These are phyloP conservation scores for Naganishia liquefaciens DNA, from an alignment of 1,284 basidiomycete species.

Conservation along the genomic window DNA sequence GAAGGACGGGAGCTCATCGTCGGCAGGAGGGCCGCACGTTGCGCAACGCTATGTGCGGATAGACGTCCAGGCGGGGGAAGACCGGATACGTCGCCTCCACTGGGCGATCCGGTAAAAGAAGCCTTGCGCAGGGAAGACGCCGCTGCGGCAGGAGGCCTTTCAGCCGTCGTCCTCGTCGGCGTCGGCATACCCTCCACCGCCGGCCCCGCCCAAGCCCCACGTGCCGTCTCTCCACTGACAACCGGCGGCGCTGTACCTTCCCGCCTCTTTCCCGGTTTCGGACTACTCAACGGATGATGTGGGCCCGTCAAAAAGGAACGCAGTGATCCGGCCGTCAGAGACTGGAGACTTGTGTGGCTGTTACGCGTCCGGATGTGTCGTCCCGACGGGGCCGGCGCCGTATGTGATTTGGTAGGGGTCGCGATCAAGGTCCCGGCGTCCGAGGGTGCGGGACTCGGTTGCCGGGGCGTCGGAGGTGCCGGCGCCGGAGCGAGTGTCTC, in stretches of 20 bases:
- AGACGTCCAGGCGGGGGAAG: not conserved
- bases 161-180: not conserved
- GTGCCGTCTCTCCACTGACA: conserved; percentile 12
- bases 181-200: conserved; percentile 12
- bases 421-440: conserved; percentile 22
- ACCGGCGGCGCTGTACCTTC: conserved; percentile 6
- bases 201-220: conserved; percentile 8
- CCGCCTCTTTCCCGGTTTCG: not conserved
- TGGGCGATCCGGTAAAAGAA: not conserved
- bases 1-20: conserved; percentile 4
- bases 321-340: conserved; percentile 15
- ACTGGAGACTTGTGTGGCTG: conserved; percentile 26
- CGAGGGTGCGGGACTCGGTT: not conserved
- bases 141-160: not conserved
- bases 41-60: conserved; percentile 28
- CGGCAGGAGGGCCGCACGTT: conserved; percentile 23
- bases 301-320: conserved; percentile 7
- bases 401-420: not conserved
- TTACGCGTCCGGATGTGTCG: conserved; percentile 28
- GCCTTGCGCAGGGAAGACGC: conserved; percentile 7
- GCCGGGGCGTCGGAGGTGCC: not conserved
- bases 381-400: not conserved
- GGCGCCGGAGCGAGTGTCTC: not conserved
- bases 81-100: too few relatives aligned
- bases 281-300: conserved; percentile 25